phyloP scores from a whole-genome alignment of 2,329 filamentous ascomycete genomes.

The Phialophora tarda region DNA sequence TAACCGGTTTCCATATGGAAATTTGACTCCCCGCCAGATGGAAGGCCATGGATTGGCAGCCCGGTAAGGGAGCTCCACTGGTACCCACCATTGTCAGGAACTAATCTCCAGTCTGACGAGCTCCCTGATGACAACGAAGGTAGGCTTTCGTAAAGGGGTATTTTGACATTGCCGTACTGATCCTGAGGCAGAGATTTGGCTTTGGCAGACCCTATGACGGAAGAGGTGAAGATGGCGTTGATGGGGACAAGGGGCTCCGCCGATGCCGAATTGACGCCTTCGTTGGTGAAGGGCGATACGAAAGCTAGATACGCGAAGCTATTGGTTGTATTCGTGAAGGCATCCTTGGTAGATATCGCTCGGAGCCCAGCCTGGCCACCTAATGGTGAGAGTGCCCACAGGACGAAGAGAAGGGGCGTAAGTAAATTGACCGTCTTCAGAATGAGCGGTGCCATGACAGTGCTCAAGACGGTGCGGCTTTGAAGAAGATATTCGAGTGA shows the following conservation, averaged over 20 bases:
- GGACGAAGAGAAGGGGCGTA: slow-evolving; percentile 9
- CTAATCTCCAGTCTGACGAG: slow-evolving; percentile 7
- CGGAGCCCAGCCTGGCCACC: slow-evolving; percentile 18
- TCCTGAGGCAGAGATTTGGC: slow-evolving; percentile 6
- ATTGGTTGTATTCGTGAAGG: slow-evolving; percentile 9
- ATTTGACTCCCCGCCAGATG: background rate
- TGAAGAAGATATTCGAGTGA: slow-evolving; percentile 19
- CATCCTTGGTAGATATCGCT: slow-evolving; percentile 12
- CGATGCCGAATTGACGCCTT: slow-evolving; percentile 11
- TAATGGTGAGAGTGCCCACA: slow-evolving; percentile 17
- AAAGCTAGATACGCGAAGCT: slow-evolving; percentile 20
- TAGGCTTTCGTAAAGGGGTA: slow-evolving; percentile 19
- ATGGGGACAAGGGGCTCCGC: slow-evolving; percentile 16
- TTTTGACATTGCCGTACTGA: slow-evolving; percentile 14
- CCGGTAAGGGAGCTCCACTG: slow-evolving; percentile 18
- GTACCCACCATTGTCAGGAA: slow-evolving; percentile 6
- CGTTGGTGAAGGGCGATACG: slow-evolving; percentile 13
- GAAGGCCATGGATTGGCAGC: slow-evolving; percentile 11
- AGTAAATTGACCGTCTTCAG: slow-evolving; percentile 12
- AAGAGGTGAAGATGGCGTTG: slow-evolving; percentile 17
- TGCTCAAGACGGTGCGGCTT: slow-evolving; percentile 11
- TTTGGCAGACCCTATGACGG: slow-evolving; percentile 11
- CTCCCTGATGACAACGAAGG: background rate
- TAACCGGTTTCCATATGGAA: slow-evolving; percentile 16
- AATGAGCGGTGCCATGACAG: slow-evolving; percentile 9